Evolutionary conservation across 306 rosid species (phyloP).

Genomic region (Quercus aquifolioides): DNA sequence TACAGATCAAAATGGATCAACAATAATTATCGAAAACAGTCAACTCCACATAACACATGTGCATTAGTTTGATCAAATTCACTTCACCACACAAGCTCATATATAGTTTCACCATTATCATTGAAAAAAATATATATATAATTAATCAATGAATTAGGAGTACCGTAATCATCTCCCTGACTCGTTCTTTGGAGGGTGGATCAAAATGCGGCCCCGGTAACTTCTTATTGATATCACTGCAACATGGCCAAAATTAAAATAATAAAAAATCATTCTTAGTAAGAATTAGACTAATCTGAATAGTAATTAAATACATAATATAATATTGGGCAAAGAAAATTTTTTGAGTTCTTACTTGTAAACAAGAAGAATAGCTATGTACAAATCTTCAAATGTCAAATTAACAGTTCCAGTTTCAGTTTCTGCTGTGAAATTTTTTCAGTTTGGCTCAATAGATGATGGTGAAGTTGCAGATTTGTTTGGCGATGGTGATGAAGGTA

Average conservation of each 20-base stretch:
- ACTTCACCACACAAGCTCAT: background rate
- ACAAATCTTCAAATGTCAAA: constrained; percentile 71
- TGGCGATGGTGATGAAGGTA: too few relatives aligned
- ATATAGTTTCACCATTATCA: background rate
- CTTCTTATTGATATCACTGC: constrained; percentile 79
- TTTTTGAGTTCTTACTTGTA: constrained; percentile 62
- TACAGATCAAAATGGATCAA: background rate
- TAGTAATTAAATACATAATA: background rate
- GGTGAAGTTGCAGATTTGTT: too few relatives aligned
- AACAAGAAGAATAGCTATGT: constrained; percentile 77
- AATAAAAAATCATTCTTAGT: background rate
- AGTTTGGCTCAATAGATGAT: too few relatives aligned
- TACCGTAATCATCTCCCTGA: constrained; percentile 61
- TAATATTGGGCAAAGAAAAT: background rate
- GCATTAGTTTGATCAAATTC: background rate
- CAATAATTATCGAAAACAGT: background rate
- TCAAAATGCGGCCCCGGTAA: constrained; percentile 81
- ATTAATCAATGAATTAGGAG: constrained; percentile 16
- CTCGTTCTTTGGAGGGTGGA: constrained; percentile 66
- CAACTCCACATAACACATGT: too few relatives aligned
- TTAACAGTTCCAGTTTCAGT: constrained; percentile 22
- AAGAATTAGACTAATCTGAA: background rate
- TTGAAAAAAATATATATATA: constrained; percentile 10
- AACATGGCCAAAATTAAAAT: background rate
- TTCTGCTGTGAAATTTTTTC: too few relatives aligned